phyloP scores from a whole-genome alignment of 345 rosid species.

The Alliaria petiolata region DNA sequence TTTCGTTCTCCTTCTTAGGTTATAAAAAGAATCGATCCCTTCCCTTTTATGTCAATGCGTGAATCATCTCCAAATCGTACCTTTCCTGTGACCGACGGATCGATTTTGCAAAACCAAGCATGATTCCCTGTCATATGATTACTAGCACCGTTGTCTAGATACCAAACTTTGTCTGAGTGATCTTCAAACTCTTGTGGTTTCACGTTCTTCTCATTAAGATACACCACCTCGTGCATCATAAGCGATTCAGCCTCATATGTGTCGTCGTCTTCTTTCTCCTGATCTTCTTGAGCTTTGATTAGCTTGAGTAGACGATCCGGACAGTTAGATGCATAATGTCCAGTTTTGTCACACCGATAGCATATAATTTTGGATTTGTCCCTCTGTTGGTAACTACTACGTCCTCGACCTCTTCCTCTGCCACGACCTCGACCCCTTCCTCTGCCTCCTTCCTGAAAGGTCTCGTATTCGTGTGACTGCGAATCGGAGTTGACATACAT shows the following conservation, averaged over 20 bases:
- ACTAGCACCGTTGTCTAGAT: background rate
- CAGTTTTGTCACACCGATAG: background rate
- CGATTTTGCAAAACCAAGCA: background rate
- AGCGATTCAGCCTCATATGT: background rate
- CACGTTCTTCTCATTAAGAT: background rate
- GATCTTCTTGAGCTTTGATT: background rate
- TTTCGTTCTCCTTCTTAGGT: background rate
- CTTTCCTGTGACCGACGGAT: too few species aligned
- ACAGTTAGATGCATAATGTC: background rate
- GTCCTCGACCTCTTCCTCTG: too few species aligned
- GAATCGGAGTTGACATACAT: too few species aligned
- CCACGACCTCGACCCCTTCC: too few species aligned
- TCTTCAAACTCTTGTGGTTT: background rate
- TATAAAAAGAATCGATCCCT: background rate
- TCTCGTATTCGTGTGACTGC: too few species aligned
- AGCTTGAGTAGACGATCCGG: background rate
- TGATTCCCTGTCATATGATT: background rate
- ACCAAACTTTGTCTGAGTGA: background rate
- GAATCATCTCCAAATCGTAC: background rate
- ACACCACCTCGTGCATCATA: background rate
- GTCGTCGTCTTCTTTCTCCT: background rate
- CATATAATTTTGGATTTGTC: background rate
- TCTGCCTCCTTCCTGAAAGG: too few species aligned
- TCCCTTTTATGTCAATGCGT: background rate
- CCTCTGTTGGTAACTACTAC: too few species aligned